phyloP scores from a whole-genome alignment of 1,139 yeast genomes.

The Candida buenavistaensis region DNA sequence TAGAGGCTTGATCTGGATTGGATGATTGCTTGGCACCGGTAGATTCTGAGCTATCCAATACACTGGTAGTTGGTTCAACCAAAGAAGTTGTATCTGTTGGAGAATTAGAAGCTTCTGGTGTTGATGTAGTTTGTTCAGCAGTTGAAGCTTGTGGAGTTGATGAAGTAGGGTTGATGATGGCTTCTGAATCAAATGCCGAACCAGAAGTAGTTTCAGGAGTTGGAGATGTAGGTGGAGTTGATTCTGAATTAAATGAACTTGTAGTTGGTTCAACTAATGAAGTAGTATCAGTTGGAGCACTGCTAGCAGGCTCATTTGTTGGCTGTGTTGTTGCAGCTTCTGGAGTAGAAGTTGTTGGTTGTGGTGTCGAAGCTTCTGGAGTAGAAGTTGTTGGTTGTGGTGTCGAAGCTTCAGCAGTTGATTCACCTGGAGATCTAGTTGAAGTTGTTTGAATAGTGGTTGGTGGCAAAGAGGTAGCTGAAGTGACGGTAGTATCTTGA shows the following conservation, averaged over 20 bases:
- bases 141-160: not conserved
- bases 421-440: not conserved
- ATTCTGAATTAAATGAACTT: conserved; percentile 2
- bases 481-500: conserved; percentile 4
- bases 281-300: conserved; percentile 2
- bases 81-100: conserved; percentile 6
- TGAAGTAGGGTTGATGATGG: not conserved
- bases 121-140: not conserved
- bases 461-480: conserved; percentile 5
- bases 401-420: conserved; percentile 1
- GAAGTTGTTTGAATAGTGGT: conserved; percentile 2
- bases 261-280: conserved; percentile 6
- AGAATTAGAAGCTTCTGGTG: not conserved
- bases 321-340: no score
- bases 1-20: not conserved
- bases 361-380: no score
- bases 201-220: not conserved
- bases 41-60: conserved; percentile 1
- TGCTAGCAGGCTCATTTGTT: not conserved
- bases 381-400: not conserved
- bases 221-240: not conserved
- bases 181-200: not conserved
- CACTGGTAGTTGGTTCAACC: conserved; percentile 7
- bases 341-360: no score
- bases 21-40: not conserved